These are phyloP conservation scores for Podospora pseudopauciseta DNA, from an alignment of 495 filamentous ascomycete genomes.

Conservation along the genomic window DNA sequence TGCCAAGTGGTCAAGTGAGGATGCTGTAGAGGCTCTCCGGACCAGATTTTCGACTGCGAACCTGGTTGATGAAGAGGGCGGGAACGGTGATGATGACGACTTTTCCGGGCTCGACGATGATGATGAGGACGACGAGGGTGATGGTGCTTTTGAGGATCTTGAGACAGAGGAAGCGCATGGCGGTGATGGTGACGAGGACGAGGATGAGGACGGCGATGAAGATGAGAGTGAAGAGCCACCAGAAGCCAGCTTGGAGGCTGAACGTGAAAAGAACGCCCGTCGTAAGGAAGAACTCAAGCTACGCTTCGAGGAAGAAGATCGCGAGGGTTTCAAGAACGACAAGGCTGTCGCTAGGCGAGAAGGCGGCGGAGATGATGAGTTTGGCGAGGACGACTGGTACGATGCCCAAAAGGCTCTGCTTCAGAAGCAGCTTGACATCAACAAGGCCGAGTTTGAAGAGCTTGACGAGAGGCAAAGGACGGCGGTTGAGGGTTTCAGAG, in stretches of 20 bases:
- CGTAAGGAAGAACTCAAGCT: slow-evolving; percentile 91
- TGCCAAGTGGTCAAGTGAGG: slow-evolving; percentile 76
- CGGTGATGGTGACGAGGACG: slow-evolving; percentile 26
- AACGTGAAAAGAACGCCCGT: slow-evolving; percentile 85
- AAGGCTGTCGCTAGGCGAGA: slow-evolving; percentile 65
- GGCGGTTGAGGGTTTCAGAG: slow-evolving; percentile 81
- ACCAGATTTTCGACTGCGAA: slow-evolving; percentile 70
- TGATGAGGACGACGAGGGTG: slow-evolving; percentile 64
- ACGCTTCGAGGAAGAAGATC: slow-evolving; percentile 94
- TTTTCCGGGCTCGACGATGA: slow-evolving; percentile 83
- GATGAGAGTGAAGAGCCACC: slow-evolving; percentile 27
- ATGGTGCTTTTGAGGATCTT: slow-evolving; percentile 86
- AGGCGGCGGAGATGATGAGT: slow-evolving; percentile 63
- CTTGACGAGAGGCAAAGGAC: slow-evolving; percentile 77
- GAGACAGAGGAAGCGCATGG: slow-evolving; percentile 68
- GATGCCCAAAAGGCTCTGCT: slow-evolving; percentile 91
- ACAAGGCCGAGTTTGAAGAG: slow-evolving; percentile 82
- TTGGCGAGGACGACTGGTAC: slow-evolving; percentile 98
- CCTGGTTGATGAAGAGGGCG: slow-evolving; percentile 49
- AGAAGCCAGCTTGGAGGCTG: slow-evolving; percentile 50
- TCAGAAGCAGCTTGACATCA: slow-evolving; percentile 92
- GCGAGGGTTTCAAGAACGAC: slow-evolving; percentile 86
- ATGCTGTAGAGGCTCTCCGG: slow-evolving; percentile 70
- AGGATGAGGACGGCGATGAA: slow-evolving; percentile 21
- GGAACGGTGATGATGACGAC: slow-evolving; percentile 44